Evolutionary conservation across 179 eudicot genomes (phyloP).

Genomic region (Beta corolliflora): DNA sequence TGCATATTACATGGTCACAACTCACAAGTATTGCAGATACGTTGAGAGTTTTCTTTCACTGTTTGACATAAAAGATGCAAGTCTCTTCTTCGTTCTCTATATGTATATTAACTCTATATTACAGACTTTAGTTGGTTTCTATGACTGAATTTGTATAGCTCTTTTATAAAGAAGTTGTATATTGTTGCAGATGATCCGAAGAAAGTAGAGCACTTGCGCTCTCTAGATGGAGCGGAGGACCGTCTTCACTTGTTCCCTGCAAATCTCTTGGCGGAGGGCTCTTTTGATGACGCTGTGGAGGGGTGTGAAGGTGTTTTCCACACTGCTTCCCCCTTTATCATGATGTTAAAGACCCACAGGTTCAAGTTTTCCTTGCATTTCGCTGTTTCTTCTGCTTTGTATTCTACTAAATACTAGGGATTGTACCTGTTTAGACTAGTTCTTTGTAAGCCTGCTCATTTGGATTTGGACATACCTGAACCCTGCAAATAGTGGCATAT

Average conservation of each 20-base stretch:
- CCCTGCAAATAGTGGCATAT: background rate
- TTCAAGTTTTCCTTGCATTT: background rate
- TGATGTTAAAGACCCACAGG: slow-evolving; percentile 43
- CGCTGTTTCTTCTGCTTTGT: background rate
- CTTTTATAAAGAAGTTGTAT: background rate
- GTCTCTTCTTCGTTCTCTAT: background rate
- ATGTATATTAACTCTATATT: background rate
- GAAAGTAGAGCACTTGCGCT: slow-evolving; percentile 40
- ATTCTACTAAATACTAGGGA: background rate
- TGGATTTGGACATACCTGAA: background rate
- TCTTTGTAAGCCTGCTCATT: slow-evolving; percentile 5
- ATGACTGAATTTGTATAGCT: background rate
- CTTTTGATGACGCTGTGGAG: slow-evolving; percentile 40
- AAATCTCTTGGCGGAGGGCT: slow-evolving; percentile 39
- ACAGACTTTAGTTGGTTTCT: background rate
- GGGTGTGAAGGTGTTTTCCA: slow-evolving; percentile 49
- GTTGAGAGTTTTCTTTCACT: background rate
- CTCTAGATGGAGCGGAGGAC: slow-evolving; percentile 46
- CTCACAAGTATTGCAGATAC: background rate
- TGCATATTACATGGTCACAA: background rate
- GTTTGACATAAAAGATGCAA: background rate
- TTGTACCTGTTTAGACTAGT: background rate
- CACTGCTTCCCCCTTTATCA: slow-evolving; percentile 44
- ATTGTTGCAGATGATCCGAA: slow-evolving; percentile 36
- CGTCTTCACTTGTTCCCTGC: slow-evolving; percentile 41